Conservation (phyloP, 345 rosid genomes). For the Eucalyptus pauciflora region DNA sequence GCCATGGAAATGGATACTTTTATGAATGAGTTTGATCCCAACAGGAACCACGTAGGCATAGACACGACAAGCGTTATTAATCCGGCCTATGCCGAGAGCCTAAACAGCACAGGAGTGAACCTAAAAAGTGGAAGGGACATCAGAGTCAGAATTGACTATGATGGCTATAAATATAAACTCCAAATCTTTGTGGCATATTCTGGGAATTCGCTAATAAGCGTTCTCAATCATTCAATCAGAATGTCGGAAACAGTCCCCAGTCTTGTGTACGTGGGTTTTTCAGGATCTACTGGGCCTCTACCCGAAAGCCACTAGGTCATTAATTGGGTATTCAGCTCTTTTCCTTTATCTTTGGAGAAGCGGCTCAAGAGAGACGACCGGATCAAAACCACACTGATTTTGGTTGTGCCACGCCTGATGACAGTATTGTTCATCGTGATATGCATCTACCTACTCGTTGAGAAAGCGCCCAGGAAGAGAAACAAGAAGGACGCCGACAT, state of each 20-base stretch:
- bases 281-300: constrained; percentile 14
- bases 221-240: constrained; percentile 19
- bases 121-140: constrained; percentile 24
- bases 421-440: not conserved
- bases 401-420: not conserved
- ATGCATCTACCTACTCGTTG: not conserved
- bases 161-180: not conserved
- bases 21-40: constrained; percentile 19
- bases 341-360: not conserved
- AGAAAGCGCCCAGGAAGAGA: not conserved
- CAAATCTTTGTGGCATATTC: constrained; percentile 11
- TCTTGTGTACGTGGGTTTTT: constrained; percentile 19
- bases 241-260: constrained; percentile 4
- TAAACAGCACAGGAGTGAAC: constrained; percentile 12
- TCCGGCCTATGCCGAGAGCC: constrained; percentile 1
- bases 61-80: constrained; percentile 5
- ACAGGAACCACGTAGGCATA: constrained; percentile 20
- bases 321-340: constrained; percentile 4
- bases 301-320: constrained; percentile 11
- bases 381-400: not conserved
- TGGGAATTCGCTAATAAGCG: constrained; percentile 3
- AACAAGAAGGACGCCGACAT: constrained; percentile 2
- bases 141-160: constrained; percentile 1
- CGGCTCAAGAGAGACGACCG: not conserved
- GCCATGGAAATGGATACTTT: constrained; percentile 30